Conservation (phyloP, 208 protist genomes). For the Leishmania major region DNA sequence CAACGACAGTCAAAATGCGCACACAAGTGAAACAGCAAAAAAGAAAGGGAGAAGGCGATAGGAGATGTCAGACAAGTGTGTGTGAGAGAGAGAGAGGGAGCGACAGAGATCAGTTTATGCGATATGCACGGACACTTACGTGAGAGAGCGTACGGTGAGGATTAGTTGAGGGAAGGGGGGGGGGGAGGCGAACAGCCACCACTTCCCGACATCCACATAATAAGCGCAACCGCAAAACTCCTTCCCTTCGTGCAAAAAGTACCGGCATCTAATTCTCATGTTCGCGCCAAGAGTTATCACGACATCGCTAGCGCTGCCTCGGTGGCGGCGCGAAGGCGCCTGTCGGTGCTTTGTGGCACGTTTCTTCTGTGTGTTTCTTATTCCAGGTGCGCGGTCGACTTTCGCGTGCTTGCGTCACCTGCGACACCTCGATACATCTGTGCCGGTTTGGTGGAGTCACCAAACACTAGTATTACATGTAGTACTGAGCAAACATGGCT, state of each 20-base stretch:
- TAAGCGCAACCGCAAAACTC: not conserved
- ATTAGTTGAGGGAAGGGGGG: not conserved
- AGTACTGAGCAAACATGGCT: constrained; percentile 26
- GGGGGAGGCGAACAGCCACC: not conserved
- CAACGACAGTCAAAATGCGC: constrained; percentile 12
- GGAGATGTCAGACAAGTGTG: not conserved
- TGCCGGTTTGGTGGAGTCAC: not conserved
- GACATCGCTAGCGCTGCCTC: not conserved
- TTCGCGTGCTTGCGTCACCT: not conserved
- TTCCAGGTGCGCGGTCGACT: not conserved
- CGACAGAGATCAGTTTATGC: not conserved
- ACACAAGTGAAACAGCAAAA: constrained; percentile 4
- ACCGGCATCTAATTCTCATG: not conserved
- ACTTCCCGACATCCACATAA: not conserved
- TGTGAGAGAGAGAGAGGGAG: not conserved
- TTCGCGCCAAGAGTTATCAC: not conserved
- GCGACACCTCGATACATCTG: not conserved
- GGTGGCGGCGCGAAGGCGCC: too few species aligned
- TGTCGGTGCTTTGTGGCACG: not conserved
- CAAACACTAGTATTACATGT: constrained; percentile 2
- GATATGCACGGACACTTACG: not conserved
- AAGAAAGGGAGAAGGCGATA: constrained; percentile 5
- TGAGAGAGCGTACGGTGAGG: too few species aligned
- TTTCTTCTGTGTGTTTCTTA: not conserved
- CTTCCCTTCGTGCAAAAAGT: not conserved